phyloP scores from a whole-genome alignment of 2,329 filamentous ascomycete genomes.

The Emmonsia crescens region DNA sequence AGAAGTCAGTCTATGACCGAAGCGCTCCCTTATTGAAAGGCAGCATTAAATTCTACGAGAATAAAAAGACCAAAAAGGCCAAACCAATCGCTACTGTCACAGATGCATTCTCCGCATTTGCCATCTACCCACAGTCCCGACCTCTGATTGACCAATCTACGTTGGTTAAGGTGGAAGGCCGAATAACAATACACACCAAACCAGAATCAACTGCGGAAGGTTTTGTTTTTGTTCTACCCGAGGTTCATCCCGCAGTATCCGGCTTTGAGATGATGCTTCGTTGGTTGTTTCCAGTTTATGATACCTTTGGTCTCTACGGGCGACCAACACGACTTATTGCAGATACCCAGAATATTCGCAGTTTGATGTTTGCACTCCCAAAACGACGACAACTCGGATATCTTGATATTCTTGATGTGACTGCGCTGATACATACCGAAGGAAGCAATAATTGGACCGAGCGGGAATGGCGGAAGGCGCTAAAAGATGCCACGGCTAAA shows the following conservation, averaged over 20 bases:
- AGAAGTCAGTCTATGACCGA: conserved; percentile 74
- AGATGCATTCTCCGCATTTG: conserved; percentile 84
- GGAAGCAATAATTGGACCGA: conserved; percentile 72
- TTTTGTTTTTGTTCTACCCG: conserved; percentile 97
- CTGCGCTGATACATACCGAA: conserved; percentile 63
- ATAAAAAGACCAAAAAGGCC: conserved; percentile 85
- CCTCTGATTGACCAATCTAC: conserved; percentile 90
- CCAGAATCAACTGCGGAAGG: conserved; percentile 60
- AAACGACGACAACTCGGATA: conserved; percentile 81
- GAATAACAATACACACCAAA: conserved; percentile 73
- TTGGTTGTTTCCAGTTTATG: conserved; percentile 87
- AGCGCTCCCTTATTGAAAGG: conserved; percentile 63
- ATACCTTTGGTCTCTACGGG: conserved; percentile 84
- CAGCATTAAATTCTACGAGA: conserved; percentile 90
- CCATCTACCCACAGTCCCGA: conserved; percentile 91
- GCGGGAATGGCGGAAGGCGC: conserved; percentile 73
- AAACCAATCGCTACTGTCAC: conserved; percentile 83
- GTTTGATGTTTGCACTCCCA: conserved; percentile 97
- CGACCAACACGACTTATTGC: conserved; percentile 77
- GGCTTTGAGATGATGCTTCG: conserved; percentile 94
- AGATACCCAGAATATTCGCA: conserved; percentile 73
- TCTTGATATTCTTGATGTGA: conserved; percentile 77
- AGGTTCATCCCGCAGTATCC: conserved; percentile 78
- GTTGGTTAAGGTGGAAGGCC: conserved; percentile 83
- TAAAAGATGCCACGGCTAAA: conserved; percentile 73